These are phyloP conservation scores for Sarcomyxa edulis DNA, from an alignment of 768 basidiomycete genomes.

Conservation along the genomic window DNA sequence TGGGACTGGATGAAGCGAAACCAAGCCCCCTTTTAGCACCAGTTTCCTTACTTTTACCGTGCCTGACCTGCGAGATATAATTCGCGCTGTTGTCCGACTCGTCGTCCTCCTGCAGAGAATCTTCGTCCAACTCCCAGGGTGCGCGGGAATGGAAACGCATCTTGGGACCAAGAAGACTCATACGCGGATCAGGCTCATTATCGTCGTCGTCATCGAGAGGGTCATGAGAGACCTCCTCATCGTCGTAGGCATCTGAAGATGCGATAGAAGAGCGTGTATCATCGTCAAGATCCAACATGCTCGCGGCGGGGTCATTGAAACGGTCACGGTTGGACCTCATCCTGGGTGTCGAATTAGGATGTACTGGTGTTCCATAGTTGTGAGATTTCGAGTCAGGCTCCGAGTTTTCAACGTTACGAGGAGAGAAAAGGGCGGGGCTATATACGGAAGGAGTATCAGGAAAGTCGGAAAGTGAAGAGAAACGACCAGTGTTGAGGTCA, in stretches of 20 bases:
- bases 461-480: slow-evolving; percentile 51
- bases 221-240: slow-evolving; percentile 23
- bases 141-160: slow-evolving; percentile 79
- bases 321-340: slow-evolving; percentile 28
- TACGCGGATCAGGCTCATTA: slow-evolving; percentile 41
- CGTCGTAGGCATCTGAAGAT: slow-evolving; percentile 19
- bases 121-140: slow-evolving; percentile 72
- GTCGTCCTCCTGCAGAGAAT: slow-evolving; percentile 36
- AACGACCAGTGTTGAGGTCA: slow-evolving; percentile 41
- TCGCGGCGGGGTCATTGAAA: slow-evolving; percentile 41
- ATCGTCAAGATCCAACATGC: slow-evolving; percentile 55
- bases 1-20: slow-evolving; percentile 39
- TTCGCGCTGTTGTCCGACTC: slow-evolving; percentile 35
- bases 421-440: slow-evolving; percentile 55
- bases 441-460: slow-evolving; percentile 71
- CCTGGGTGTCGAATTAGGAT: too few species aligned
- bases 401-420: slow-evolving; percentile 30
- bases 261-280: slow-evolving; percentile 33
- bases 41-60: slow-evolving; percentile 13
- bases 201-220: slow-evolving; percentile 37
- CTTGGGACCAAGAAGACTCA: slow-evolving; percentile 77
- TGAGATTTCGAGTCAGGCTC: slow-evolving; percentile 10
- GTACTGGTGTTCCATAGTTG: too few species aligned
- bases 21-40: slow-evolving; percentile 39
- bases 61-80: slow-evolving; percentile 17